Evolutionary conservation across 164 flowering plant species (phyloP), one percentile per base, ranked within the genome.

Genomic region (Stephania cephalantha): DNA sequence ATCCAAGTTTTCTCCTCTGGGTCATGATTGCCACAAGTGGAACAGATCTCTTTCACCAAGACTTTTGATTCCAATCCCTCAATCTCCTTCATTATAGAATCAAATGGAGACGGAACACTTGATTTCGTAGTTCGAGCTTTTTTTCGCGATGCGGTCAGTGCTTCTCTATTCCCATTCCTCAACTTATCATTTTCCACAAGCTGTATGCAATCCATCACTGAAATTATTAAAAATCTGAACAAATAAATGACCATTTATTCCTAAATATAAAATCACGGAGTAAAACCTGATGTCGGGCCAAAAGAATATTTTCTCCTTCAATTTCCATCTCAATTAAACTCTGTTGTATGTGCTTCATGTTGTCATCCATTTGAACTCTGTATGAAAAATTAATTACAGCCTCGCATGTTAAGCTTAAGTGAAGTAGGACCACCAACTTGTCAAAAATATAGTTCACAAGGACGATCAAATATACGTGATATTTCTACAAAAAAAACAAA

Each of bases 151-250:
- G 97, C 93, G 17, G 95, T 96, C 58, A 90, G 79, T 58, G 97
- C 97, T 81, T 92, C 97, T 79, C 97, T 86, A 69, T 88, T 93
- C 72, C 92, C 98, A 85, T 96, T 89, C 77, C 97, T 85, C 76
- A 87, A 8, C 77, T 80, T 91, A 82, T 91, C 97, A 80, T 86
- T 92, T 72, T 96, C 98, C 74, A 92, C 91, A 55, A 93, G 69
- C 95, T 95, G 85, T 78, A 35, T 35, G 4, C 82, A 11, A 46
- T 73, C 68, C 42, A 25, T 13, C n/a, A 64, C 6, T 17, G 17
- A 68, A 53, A 13, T 48, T 58, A 44, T 18, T 71, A 10, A 69
- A 45, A 55, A 15, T 13, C 31, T 45, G 45, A 35, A 45, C 50
- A 72, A 58, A 53, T 25, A 63, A 5, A 46, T 31, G 29, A 20